Evolutionary conservation across 495 filamentous ascomycete species (phyloP).

Genomic region (Penicillium argentinense): DNA sequence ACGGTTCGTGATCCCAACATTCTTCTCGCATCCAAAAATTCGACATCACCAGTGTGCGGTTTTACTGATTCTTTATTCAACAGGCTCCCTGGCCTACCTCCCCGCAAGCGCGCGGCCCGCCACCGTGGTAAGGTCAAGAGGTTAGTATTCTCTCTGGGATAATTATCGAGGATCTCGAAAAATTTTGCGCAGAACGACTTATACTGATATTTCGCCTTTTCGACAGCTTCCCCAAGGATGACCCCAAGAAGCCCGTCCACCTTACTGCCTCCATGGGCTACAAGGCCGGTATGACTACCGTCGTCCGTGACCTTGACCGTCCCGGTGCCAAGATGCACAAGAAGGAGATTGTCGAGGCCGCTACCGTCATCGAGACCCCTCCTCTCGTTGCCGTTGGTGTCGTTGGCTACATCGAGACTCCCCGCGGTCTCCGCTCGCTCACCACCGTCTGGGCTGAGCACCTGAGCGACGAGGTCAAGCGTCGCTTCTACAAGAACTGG

Average conservation of each 20-base stretch:
- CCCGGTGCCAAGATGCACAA: constrained; percentile 99
- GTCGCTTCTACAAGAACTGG: constrained; percentile 99
- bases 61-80: constrained; percentile 35
- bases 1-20: constrained; percentile 63
- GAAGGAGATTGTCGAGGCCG: constrained; percentile 99
- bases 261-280: constrained; percentile 98
- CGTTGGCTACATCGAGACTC: constrained; percentile 99
- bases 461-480: constrained; percentile 95
- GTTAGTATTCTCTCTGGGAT: too few relatives aligned
- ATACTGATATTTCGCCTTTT: constrained; percentile 35
- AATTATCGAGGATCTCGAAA: too few relatives aligned
- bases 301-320: constrained; percentile 99
- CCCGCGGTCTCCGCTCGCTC: constrained; percentile 98
- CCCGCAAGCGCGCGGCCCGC: constrained; percentile 93
- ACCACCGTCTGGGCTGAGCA: constrained; percentile 99
- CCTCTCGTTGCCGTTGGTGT: constrained; percentile 99
- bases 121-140: constrained; percentile 99
- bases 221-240: constrained; percentile 97
- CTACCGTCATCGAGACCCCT: constrained; percentile 98
- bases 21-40: constrained; percentile 29
- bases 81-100: constrained; percentile 86
- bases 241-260: constrained; percentile 99
- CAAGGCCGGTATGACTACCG: constrained; percentile 99
- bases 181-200: constrained; percentile 19
- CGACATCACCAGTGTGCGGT: constrained; percentile 26